These are phyloP conservation scores for Clarireedia homoeocarpa DNA, from an alignment of 2,329 filamentous ascomycete species.

Conservation along the genomic window DNA sequence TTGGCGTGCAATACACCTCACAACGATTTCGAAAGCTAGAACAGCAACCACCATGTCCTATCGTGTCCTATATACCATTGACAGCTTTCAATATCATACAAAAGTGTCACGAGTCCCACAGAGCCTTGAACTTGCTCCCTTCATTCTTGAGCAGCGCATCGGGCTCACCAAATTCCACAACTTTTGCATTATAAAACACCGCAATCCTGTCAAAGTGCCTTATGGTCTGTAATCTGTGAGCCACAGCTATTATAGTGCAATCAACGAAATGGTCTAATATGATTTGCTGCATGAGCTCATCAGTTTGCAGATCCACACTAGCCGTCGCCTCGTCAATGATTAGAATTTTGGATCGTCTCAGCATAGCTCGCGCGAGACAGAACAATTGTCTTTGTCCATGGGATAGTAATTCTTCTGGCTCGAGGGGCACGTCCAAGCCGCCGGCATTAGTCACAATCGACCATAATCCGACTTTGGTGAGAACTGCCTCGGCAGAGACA, in stretches of 20 bases:
- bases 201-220: conserved; percentile 95
- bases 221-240: conserved; percentile 87
- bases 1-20: too few species aligned
- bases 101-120: not conserved
- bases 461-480: conserved; percentile 35
- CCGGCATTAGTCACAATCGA: conserved; percentile 8
- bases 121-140: not conserved
- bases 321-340: conserved; percentile 28
- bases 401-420: conserved; percentile 37
- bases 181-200: conserved; percentile 79
- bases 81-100: too few species aligned
- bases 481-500: conserved; percentile 33
- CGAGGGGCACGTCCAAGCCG: conserved; percentile 29
- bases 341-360: conserved; percentile 30
- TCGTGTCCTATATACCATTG: too few species aligned
- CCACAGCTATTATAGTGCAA: conserved; percentile 91
- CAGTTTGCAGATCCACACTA: conserved; percentile 80
- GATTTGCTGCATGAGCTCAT: conserved; percentile 88
- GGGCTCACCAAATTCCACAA: conserved; percentile 80
- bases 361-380: conserved; percentile 37
- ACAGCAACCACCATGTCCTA: too few species aligned
- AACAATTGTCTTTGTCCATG: conserved; percentile 38
- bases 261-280: conserved; percentile 71
- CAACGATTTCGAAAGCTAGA: too few species aligned
- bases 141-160: conserved; percentile 37